A percentile compares a stretch with the other conserved stretches of the same genome.
phyloP scores from a whole-genome alignment of 768 basidiomycete genomes.

The Chalciporus sphaerocephalus region DNA sequence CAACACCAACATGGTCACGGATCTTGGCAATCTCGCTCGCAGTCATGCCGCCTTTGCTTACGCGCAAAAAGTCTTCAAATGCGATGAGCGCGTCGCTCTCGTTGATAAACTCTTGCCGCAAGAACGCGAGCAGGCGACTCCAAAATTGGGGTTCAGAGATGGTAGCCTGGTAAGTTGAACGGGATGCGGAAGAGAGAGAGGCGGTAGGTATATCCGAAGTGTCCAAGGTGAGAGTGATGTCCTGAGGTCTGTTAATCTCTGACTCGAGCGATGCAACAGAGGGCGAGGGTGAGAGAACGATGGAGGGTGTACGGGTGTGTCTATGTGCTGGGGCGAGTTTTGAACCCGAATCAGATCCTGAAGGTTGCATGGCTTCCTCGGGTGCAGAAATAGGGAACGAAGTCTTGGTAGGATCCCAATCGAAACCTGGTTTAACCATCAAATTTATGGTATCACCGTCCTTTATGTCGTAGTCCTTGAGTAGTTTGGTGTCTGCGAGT shows the following conservation, averaged over 20 bases:
- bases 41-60: conserved; percentile 74
- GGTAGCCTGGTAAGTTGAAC: conserved; percentile 35
- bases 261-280: conserved; percentile 40
- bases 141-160: conserved; percentile 81
- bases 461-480: conserved; percentile 85
- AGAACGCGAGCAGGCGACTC: conserved; percentile 61
- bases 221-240: conserved; percentile 70
- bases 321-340: conserved; percentile 32
- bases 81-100: conserved; percentile 62
- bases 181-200: conserved; percentile 36
- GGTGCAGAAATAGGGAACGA: conserved; percentile 21
- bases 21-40: conserved; percentile 89
- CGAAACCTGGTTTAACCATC: conserved; percentile 74
- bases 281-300: conserved; percentile 75
- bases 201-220: conserved; percentile 47
- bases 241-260: conserved; percentile 44
- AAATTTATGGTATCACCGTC: conserved; percentile 81
- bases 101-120: conserved; percentile 63
- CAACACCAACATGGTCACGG: conserved; percentile 79
- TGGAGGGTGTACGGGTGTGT: conserved; percentile 70
- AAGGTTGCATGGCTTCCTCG: conserved; percentile 17
- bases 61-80: conserved; percentile 85
- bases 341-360: conserved; percentile 21
- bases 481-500: conserved; percentile 79
- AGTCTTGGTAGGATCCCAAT: conserved; percentile 54